A percentile compares a stretch with the other conserved stretches of the same genome.
phyloP scores from a whole-genome alignment of 768 basidiomycete genomes.

The Pleurotus djamor region DNA sequence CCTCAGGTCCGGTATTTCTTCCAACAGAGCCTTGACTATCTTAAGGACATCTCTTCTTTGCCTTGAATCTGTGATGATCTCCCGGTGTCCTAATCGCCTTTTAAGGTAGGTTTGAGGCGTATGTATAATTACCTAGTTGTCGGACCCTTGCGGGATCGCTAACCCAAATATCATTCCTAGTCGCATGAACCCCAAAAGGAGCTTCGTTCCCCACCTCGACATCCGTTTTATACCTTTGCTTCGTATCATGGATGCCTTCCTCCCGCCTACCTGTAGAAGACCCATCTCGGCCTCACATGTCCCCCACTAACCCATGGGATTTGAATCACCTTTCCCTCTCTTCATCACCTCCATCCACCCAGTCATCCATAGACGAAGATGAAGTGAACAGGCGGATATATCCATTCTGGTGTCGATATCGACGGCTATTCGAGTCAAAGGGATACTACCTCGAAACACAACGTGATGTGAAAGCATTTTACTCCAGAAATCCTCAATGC shows the following conservation, averaged over 20 bases:
- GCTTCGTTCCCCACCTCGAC: conserved; percentile 1
- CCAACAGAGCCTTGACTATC: neutral
- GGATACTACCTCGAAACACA: conserved; percentile 71
- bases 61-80: conserved; percentile 4
- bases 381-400: conserved; percentile 56
- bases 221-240: neutral
- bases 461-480: conserved; percentile 61
- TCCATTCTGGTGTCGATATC: conserved; percentile 64
- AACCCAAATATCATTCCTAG: conserved; percentile 1
- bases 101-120: neutral
- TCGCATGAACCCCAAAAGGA: conserved; percentile 5
- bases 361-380: conserved; percentile 55
- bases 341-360: conserved; percentile 42
- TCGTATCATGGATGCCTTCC: neutral
- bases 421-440: conserved; percentile 37
- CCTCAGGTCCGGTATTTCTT: neutral
- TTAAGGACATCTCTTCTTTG: neutral
- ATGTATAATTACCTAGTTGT: conserved; percentile 1
- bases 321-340: conserved; percentile 22
- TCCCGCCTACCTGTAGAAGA: neutral
- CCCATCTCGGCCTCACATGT: neutral
- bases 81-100: neutral
- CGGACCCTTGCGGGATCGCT: neutral
- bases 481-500: conserved; percentile 24
- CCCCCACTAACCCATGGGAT: conserved; percentile 14